These are phyloP conservation scores for Apophysomyces sp. DNA, from an alignment of 371 early-diverging fungal species.

Conservation along the genomic window DNA sequence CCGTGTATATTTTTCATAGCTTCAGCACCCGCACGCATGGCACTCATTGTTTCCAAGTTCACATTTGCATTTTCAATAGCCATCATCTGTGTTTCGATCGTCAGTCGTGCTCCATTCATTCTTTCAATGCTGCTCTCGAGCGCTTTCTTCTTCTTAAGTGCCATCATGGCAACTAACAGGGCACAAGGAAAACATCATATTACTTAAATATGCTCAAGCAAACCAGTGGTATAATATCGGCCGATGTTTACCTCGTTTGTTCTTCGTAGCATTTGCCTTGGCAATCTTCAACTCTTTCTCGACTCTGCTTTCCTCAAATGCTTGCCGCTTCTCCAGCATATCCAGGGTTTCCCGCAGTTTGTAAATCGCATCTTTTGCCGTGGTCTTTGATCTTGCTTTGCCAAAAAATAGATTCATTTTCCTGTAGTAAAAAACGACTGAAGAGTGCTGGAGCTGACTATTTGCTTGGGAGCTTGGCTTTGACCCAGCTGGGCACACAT, in stretches of 20 bases:
- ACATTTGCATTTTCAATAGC: conserved; percentile 96
- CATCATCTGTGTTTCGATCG: conserved; percentile 94
- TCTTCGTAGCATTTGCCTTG: conserved; percentile 88
- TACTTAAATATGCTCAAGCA: neutral
- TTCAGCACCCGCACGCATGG: conserved; percentile 92
- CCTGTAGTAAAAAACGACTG: too few species aligned
- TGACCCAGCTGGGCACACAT: too few species aligned
- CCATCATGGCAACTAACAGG: conserved; percentile 80
- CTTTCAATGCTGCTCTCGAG: conserved; percentile 88
- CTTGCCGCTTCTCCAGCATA: conserved; percentile 94
- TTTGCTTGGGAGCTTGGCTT: too few species aligned
- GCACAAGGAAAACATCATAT: neutral
- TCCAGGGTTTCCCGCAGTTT: conserved; percentile 86
- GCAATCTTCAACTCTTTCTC: conserved; percentile 89
- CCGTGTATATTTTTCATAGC: conserved; percentile 96
- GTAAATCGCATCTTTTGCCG: conserved; percentile 94
- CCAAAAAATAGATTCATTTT: conserved; percentile 87
- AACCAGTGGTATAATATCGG: too few species aligned
- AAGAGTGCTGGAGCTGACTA: too few species aligned
- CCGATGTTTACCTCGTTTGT: conserved; percentile 89
- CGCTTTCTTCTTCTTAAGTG: conserved; percentile 92
- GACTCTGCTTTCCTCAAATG: conserved; percentile 82
- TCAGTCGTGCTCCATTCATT: conserved; percentile 86
- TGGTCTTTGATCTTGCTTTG: conserved; percentile 72
- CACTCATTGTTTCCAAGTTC: conserved; percentile 94